Conservation (phyloP, 1,139 yeast species). For the Kurtzmaniella quercitrusa region DNA sequence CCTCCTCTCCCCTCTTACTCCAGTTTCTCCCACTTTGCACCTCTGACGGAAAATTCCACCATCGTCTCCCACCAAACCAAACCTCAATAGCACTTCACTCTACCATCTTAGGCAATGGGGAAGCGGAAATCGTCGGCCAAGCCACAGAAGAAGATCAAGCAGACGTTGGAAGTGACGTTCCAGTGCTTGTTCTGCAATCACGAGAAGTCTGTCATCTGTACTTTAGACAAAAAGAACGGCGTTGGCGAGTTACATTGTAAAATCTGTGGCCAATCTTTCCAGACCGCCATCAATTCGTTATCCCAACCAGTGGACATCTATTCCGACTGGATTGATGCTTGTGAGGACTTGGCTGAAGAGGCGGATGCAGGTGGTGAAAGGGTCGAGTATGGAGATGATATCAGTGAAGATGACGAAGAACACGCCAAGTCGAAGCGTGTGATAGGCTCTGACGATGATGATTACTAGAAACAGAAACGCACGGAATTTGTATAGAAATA, state of each 20-base stretch:
- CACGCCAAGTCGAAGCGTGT: slow-evolving; percentile 18
- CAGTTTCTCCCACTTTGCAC: slow-evolving; percentile 3
- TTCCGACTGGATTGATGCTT: slow-evolving; percentile 98
- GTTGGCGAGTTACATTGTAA: slow-evolving; percentile 87
- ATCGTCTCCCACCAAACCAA: slow-evolving; percentile 1
- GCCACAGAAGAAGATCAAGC: slow-evolving; percentile 76
- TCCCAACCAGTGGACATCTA: slow-evolving; percentile 92
- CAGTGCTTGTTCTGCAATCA: slow-evolving; percentile 95
- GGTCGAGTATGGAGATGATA: slow-evolving; percentile 32
- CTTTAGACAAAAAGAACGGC: slow-evolving; percentile 80
- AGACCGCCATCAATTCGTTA: slow-evolving; percentile 76
- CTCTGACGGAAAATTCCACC: too few relatives aligned
- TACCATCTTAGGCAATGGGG: slow-evolving; percentile 47
- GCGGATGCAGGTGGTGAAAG: slow-evolving; percentile 19
- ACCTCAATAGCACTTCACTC: background rate
- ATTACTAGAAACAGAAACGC: slow-evolving; percentile 8
- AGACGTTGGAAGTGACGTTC: slow-evolving; percentile 78
- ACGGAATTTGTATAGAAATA: background rate
- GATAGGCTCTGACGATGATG: slow-evolving; percentile 28
- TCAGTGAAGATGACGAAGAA: slow-evolving; percentile 41
- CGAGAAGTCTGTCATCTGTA: slow-evolving; percentile 86
- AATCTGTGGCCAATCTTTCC: slow-evolving; percentile 93
- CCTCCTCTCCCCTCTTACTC: too few relatives aligned
- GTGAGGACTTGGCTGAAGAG: slow-evolving; percentile 89
- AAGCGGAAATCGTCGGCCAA: slow-evolving; percentile 88